phyloP scores from a whole-genome alignment of 2,329 filamentous ascomycete genomes.

The Penicillium occitanis region DNA sequence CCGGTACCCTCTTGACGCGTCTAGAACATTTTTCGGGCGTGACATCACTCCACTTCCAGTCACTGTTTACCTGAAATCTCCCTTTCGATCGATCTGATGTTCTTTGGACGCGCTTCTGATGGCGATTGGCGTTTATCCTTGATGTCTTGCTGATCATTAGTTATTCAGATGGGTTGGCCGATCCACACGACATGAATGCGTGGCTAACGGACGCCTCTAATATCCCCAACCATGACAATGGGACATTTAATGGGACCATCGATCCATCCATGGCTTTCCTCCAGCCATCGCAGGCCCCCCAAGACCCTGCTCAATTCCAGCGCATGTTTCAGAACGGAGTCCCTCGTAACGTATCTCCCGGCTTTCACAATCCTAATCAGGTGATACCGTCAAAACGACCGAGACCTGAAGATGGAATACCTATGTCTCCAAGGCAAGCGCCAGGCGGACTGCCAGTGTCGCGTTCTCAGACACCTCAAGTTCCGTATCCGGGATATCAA shows the following conservation, averaged over 20 bases:
- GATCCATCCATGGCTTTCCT: constrained; percentile 52
- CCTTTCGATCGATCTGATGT: background rate
- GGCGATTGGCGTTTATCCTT: constrained; percentile 15
- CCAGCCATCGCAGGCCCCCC: constrained; percentile 46
- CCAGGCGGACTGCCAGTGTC: constrained; percentile 74
- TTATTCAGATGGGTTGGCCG: constrained; percentile 48
- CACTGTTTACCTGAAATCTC: background rate
- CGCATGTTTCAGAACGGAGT: constrained; percentile 82
- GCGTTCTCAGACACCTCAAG: constrained; percentile 87
- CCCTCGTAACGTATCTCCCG: constrained; percentile 78
- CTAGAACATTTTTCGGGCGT: constrained; percentile 23
- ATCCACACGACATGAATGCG: constrained; percentile 52
- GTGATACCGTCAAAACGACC: constrained; percentile 89
- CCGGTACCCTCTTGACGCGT: constrained; percentile 29
- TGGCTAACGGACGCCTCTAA: constrained; percentile 51
- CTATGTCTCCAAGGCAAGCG: constrained; percentile 75
- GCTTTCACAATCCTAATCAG: constrained; percentile 74
- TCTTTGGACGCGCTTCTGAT: constrained; percentile 10
- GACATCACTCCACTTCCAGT: constrained; percentile 17
- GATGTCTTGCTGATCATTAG: constrained; percentile 30
- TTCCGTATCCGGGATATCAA: constrained; percentile 69
- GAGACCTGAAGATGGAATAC: constrained; percentile 79
- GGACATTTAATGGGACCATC: constrained; percentile 48
- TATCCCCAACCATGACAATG: constrained; percentile 51
- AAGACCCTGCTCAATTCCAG: constrained; percentile 55